phyloP scores from a whole-genome alignment of 1,284 basidiomycete species.

The Heterobasidion annosum region DNA sequence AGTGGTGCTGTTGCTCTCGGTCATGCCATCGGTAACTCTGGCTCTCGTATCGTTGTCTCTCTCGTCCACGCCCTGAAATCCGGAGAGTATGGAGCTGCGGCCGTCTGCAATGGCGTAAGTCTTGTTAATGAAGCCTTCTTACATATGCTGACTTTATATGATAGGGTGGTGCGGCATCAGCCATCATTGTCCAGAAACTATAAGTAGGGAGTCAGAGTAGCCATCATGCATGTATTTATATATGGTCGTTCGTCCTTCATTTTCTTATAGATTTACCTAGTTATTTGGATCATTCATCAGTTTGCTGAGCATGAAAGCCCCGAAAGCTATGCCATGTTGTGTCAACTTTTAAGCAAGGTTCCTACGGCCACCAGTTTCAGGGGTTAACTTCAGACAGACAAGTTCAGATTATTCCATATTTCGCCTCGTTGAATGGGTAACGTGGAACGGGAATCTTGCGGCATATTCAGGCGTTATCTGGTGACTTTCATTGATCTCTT shows the following conservation, averaged over 20 bases:
- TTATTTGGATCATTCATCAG: neutral
- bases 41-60: constrained; percentile 91
- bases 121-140: neutral
- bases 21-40: constrained; percentile 94
- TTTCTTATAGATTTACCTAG: constrained; percentile 5
- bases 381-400: too few species aligned
- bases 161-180: constrained; percentile 88
- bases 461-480: neutral
- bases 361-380: too few species aligned
- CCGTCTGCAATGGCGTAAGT: constrained; percentile 95
- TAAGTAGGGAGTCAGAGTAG: constrained; percentile 25
- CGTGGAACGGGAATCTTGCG: too few species aligned
- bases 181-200: constrained; percentile 82
- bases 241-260: constrained; percentile 6
- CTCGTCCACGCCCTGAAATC: constrained; percentile 86
- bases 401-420: too few species aligned
- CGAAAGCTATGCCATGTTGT: too few species aligned
- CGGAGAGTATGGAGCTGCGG: constrained; percentile 96
- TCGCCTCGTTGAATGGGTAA: too few species aligned
- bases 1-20: constrained; percentile 91
- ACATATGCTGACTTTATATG: constrained; percentile 10
- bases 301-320: neutral
- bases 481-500: neutral
- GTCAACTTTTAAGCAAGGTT: too few species aligned
- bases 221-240: constrained; percentile 1